Base-by-base conservation (phyloP, 768 basidiomycete species). In the Boletus patriciae region DNA sequence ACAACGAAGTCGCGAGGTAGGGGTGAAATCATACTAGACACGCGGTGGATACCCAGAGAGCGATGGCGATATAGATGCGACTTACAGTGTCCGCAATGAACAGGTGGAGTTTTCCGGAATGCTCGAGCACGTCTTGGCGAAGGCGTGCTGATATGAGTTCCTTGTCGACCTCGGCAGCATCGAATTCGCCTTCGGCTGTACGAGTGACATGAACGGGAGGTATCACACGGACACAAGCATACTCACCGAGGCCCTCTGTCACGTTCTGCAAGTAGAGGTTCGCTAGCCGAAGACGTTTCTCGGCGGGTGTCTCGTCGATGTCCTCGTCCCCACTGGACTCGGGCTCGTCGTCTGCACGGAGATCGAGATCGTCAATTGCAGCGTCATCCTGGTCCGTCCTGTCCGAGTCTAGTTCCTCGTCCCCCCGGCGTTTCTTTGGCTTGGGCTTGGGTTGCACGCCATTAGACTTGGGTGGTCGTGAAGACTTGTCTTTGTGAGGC, bases 101-200 rank as follows among this genome's bases (percentile, higher is more conserved):
- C 41, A 89, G 72, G 73, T 94, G 90, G 9, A 94, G 77, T 72
- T 90, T 94, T 47, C 94, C 94, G 6, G 92, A 86, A 66, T 95
- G 86, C 61, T 94, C 88, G 46, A 94, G 72, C 6, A 96, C 94
- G 75, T 98, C 96, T 70, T 94, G 86, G 70, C 94, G 92, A 60
- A 99, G 78, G 53, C 97, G 79, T 19, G 94, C 81, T 43, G 90
- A 90, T 59, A 99, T 91, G 59, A 98, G 78, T 62, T 98, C 96
- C 64, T 84, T 83, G 78, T 99, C 97, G 27, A 98, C 86, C 63
- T 98, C 95, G 2, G 92, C 94, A 6, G 97, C 97, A 69, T 99
- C 96, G 60, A 86, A 94, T 59, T 94, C 94, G 34, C 90, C 92
- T 25, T 94, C 94, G 56, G 86, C 92, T 64, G 27, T 23, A 27